phyloP scores from a whole-genome alignment of 2,329 filamentous ascomycete genomes.

The Penicillium sp. region DNA sequence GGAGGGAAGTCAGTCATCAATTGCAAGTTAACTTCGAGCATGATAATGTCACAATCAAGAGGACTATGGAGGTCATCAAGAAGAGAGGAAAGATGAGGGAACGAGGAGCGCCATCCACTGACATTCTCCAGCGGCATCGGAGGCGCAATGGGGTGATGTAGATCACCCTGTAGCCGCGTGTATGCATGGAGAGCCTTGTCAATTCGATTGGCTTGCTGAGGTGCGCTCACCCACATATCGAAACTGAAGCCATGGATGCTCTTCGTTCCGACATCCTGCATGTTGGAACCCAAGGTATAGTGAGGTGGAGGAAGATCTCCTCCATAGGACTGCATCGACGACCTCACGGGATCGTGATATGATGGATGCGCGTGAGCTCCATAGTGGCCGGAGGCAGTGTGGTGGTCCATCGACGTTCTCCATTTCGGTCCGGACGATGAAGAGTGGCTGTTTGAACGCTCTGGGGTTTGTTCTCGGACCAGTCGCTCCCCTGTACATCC shows the following conservation, averaged over 20 bases:
- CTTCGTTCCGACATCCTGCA: conserved; percentile 28
- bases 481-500: conserved; percentile 33
- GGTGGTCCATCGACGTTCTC: conserved; percentile 31
- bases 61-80: conserved; percentile 32
- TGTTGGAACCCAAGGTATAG: conserved; percentile 32
- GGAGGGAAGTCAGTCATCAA: conserved; percentile 44
- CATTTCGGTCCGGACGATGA: conserved; percentile 31
- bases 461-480: conserved; percentile 34
- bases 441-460: conserved; percentile 31
- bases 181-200: conserved; percentile 43
- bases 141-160: conserved; percentile 31
- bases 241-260: conserved; percentile 39
- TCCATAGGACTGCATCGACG: conserved; percentile 29
- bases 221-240: conserved; percentile 44
- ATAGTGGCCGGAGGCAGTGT: conserved; percentile 29
- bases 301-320: conserved; percentile 33
- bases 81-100: conserved; percentile 37
- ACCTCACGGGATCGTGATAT: conserved; percentile 31
- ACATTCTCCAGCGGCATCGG: conserved; percentile 39
- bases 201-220: conserved; percentile 32
- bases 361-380: conserved; percentile 22
- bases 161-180: conserved; percentile 40
- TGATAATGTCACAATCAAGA: conserved; percentile 40
- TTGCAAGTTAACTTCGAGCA: conserved; percentile 42
- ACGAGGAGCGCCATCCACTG: conserved; percentile 38